phyloP scores from a whole-genome alignment of 2,329 filamentous ascomycete species.

The Aspergillus fijiensis region DNA sequence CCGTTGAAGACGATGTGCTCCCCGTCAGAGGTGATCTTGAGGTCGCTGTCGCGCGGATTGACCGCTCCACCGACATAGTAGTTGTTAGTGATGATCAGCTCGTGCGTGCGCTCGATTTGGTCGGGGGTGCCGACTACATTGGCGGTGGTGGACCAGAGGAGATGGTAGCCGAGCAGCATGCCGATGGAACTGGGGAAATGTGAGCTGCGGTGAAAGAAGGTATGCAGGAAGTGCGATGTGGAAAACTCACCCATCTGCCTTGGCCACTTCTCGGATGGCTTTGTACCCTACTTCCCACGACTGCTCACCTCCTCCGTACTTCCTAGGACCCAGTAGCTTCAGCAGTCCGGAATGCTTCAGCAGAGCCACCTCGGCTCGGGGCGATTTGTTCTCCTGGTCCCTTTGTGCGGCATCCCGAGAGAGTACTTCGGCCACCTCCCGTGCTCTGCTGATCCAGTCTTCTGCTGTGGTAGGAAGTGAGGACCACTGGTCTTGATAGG shows the following conservation, averaged over 20 bases:
- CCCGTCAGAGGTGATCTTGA: slow-evolving; percentile 56
- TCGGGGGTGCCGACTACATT: slow-evolving; percentile 60
- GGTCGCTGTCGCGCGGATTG: slow-evolving; percentile 63
- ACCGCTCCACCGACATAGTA: slow-evolving; percentile 67
- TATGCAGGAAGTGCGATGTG: background rate
- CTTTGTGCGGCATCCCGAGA: slow-evolving; percentile 49
- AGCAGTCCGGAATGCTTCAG: slow-evolving; percentile 54
- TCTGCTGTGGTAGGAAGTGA: slow-evolving; percentile 40
- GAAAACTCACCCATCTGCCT: slow-evolving; percentile 57
- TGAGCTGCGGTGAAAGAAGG: too few species aligned
- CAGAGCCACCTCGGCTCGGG: slow-evolving; percentile 51
- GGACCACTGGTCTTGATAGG: slow-evolving; percentile 41
- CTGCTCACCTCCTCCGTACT: slow-evolving; percentile 55
- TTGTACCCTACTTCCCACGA: slow-evolving; percentile 58
- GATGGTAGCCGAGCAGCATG: slow-evolving; percentile 65
- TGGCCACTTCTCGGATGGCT: slow-evolving; percentile 62
- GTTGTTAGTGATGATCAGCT: slow-evolving; percentile 62
- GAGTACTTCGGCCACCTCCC: slow-evolving; percentile 52
- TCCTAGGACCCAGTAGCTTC: slow-evolving; percentile 51
- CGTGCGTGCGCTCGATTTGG: slow-evolving; percentile 58
- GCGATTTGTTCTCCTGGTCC: slow-evolving; percentile 55
- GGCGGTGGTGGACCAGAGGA: slow-evolving; percentile 63
- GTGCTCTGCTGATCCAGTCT: slow-evolving; percentile 51
- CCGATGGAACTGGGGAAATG: slow-evolving; percentile 53
- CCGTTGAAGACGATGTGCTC: slow-evolving; percentile 61